Percentiles rank a stretch among this genome's conserved stretches.
These are phyloP conservation scores for Nakataea oryzae DNA, from an alignment of 2,329 filamentous ascomycete genomes.

Conservation along the genomic window DNA sequence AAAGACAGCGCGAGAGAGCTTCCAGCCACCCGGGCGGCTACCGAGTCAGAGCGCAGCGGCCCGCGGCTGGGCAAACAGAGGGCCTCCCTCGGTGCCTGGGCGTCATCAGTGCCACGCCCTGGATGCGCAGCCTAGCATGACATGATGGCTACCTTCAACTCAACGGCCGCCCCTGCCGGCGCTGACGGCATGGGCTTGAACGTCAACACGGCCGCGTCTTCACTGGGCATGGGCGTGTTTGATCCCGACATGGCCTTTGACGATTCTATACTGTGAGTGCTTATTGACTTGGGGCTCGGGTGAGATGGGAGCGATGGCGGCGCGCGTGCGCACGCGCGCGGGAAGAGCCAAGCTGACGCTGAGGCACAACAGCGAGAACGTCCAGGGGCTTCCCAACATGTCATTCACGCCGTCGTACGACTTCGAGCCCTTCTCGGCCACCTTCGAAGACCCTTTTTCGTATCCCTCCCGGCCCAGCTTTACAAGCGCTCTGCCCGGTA, in stretches of 20 bases:
- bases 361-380: constrained; percentile 24
- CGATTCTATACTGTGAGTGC: constrained; percentile 43
- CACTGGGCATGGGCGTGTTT: constrained; percentile 38
- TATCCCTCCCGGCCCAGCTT: constrained; percentile 39
- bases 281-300: not conserved
- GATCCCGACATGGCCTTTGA: constrained; percentile 44
- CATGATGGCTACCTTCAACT: constrained; percentile 45
- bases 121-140: not conserved
- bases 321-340: not conserved
- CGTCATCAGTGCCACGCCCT: not conserved
- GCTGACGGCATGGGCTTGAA: constrained; percentile 37
- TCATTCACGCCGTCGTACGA: constrained; percentile 52
- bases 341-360: not conserved
- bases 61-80: not conserved
- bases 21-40: not conserved
- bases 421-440: constrained; percentile 47
- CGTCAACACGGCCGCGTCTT: constrained; percentile 26
- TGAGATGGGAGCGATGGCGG: not conserved
- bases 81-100: not conserved
- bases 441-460: constrained; percentile 57
- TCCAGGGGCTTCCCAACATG: constrained; percentile 30
- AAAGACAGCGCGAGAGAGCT: not conserved
- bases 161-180: constrained; percentile 35
- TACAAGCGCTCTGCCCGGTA: constrained; percentile 21
- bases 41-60: not conserved